Evolutionary conservation across 352 stramenopile genomes (phyloP).

Genomic region (Elongisporangium prolatum): DNA sequence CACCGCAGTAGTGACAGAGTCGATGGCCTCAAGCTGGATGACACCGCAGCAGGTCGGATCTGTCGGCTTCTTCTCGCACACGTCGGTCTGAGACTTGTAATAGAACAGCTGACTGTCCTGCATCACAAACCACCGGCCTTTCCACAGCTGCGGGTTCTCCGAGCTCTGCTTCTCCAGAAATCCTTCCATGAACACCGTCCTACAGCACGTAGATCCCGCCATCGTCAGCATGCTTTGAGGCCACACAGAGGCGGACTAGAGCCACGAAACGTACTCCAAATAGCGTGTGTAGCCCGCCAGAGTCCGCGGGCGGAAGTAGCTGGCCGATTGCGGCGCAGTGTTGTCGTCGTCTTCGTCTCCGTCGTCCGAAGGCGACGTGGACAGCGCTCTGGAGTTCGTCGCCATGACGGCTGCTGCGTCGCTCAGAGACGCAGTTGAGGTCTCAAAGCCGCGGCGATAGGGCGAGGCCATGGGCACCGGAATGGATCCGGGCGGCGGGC

Average conservation of each 20-base stretch:
- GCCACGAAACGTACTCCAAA: conserved; percentile 33
- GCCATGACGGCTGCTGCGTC: conserved; percentile 3
- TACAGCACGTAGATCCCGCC: conserved; percentile 11
- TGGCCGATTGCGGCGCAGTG: conserved; percentile 39
- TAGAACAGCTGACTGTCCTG: conserved; percentile 82
- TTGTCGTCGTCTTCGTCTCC: conserved; percentile 2
- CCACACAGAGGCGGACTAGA: not conserved
- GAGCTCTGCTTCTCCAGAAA: conserved; percentile 82
- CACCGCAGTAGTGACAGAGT: conserved; percentile 82
- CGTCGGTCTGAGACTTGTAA: conserved; percentile 60
- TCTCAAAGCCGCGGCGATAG: not conserved
- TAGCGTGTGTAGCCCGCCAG: conserved; percentile 62
- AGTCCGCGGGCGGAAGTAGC: conserved; percentile 56
- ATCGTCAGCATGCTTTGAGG: not conserved
- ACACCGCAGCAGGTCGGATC: conserved; percentile 61
- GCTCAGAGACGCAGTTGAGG: not conserved
- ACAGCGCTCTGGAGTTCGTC: not conserved
- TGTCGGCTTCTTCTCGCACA: conserved; percentile 46
- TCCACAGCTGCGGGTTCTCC: conserved; percentile 65
- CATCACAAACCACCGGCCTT: conserved; percentile 85
- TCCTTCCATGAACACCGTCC: conserved; percentile 68
- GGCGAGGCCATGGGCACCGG: not conserved
- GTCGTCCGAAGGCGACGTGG: not conserved
- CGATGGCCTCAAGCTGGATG: conserved; percentile 79
- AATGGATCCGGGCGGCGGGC: not conserved